A percentile compares a stretch with the other conserved stretches of the same genome.
Conservation (phyloP, 768 basidiomycete species). For the Serendipita vermifera region DNA sequence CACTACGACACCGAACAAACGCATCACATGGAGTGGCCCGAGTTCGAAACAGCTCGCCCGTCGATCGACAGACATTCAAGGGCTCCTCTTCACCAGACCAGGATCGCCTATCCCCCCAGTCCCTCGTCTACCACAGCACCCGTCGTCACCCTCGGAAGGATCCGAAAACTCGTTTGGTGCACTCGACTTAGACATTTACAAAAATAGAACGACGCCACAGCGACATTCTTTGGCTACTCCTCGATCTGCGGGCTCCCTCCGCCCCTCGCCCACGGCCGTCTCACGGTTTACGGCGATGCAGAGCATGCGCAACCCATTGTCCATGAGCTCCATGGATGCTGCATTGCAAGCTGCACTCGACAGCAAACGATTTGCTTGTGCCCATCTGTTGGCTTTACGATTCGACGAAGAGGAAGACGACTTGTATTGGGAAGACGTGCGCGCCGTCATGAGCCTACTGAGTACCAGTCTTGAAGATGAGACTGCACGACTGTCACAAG, state of each 20-base stretch:
- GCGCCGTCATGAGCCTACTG: slow-evolving; percentile 56
- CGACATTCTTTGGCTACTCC: slow-evolving; percentile 16
- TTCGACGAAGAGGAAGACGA: slow-evolving; percentile 60
- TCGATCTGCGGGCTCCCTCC: slow-evolving; percentile 8
- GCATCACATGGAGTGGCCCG: slow-evolving; percentile 13
- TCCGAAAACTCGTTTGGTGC: slow-evolving; percentile 39
- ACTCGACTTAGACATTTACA: slow-evolving; percentile 48
- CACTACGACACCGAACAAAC: slow-evolving; percentile 6
- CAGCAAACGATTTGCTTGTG: slow-evolving; percentile 63
- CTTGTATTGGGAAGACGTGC: slow-evolving; percentile 75
- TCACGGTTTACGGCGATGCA: slow-evolving; percentile 45
- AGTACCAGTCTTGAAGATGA: slow-evolving; percentile 56
- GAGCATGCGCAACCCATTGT: slow-evolving; percentile 49
- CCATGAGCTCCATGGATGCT: slow-evolving; percentile 46
- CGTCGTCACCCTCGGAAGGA: slow-evolving; percentile 3
- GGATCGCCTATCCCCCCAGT: slow-evolving; percentile 8
- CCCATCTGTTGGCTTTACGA: slow-evolving; percentile 66
- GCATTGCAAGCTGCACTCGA: slow-evolving; percentile 54
- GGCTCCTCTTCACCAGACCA: slow-evolving; percentile 23
- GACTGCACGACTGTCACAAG: slow-evolving; percentile 45
- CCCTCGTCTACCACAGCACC: neutral
- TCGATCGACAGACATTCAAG: slow-evolving; percentile 20
- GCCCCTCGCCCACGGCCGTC: slow-evolving; percentile 29
- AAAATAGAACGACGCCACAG: slow-evolving; percentile 34
- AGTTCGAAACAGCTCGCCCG: slow-evolving; percentile 34